These are phyloP conservation scores for Hirschfeldia incana DNA, from an alignment of 345 rosid species.

Conservation along the genomic window DNA sequence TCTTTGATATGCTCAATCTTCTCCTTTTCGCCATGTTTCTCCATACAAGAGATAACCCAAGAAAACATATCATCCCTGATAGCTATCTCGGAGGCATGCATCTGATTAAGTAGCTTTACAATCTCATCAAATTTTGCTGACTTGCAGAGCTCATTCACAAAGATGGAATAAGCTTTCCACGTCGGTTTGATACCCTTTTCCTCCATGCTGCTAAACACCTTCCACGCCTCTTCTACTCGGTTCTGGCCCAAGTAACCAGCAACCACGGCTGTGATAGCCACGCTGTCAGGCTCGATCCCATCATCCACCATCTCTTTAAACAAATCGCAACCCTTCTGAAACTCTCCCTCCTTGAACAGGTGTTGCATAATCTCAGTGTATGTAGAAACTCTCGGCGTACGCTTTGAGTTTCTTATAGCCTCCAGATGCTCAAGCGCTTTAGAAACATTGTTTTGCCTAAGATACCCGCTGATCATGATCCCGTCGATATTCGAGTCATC, in stretches of 20 bases:
- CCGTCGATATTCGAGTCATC: constrained; percentile 55
- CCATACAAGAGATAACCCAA: constrained; percentile 59
- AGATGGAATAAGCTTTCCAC: constrained; percentile 54
- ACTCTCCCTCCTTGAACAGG: constrained; percentile 55
- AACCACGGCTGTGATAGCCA: constrained; percentile 62
- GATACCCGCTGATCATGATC: constrained; percentile 58
- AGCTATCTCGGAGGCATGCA: constrained; percentile 52
- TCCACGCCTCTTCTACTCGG: constrained; percentile 68
- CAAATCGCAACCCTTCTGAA: constrained; percentile 54
- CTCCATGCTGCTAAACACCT: constrained; percentile 57
- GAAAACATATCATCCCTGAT: constrained; percentile 53
- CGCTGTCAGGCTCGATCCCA: constrained; percentile 57
- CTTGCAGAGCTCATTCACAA: constrained; percentile 70
- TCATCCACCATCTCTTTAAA: constrained; percentile 66
- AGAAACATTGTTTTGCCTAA: constrained; percentile 54
- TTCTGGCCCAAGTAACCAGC: constrained; percentile 61
- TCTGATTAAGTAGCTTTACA: constrained; percentile 51
- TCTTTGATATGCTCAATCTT: constrained; percentile 52
- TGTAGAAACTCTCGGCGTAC: constrained; percentile 50
- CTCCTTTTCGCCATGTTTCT: constrained; percentile 57
- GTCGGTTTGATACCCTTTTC: constrained; percentile 57
- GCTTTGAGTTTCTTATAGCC: constrained; percentile 55
- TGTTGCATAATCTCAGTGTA: constrained; percentile 71
- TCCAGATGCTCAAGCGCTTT: constrained; percentile 61
- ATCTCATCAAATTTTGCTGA: constrained; percentile 55